Base-by-base conservation (phyloP, 1,284 basidiomycete genomes). In the Boletus calvinii region DNA sequence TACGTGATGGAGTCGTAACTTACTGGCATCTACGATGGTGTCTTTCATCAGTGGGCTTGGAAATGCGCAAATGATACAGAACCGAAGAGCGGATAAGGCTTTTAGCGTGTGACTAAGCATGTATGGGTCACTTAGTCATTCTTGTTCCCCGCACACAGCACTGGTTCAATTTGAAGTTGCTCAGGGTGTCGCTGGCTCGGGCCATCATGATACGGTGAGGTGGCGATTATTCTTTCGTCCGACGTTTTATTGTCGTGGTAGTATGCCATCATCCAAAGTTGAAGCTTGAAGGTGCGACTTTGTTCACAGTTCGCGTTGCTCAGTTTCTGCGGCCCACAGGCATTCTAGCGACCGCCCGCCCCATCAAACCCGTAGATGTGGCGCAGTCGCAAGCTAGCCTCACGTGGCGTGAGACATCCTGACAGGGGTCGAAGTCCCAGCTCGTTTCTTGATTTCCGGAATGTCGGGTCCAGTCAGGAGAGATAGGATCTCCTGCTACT, bases 21-120 rank as follows among this genome's bases (percentile, higher is more conserved):
- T 47, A 67, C 65, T 71, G 6, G 65, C 69, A 45, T 67, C 57
- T 48, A 45, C 46, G 40, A 71, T 30, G 6, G 53, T 52, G 34
- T 66, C 40, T 47, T 67, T 67, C 65, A 67, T 66, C 6, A 20
- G 60, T 35, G 24, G 11, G 18, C 10, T 35, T 17, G 24, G 24
- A 18, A 46, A 37, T 26, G 38, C 9, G 45, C 48, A 31, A 48
- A 20, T 39, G 47, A 47, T 20, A 26, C 10, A 31, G 37, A 40
- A 32, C 22, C 13, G 22, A 45, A 20, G 17, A 43, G n/a, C n/a
- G n/a, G n/a, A n/a, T n/a, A n/a, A n/a, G n/a, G n/a, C n/a, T n/a
- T n/a, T n/a, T n/a, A n/a, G n/a, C n/a, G n/a, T n/a, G 5, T 62
- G 62, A 62, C 57, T 52, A 52, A 61, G 62, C 62, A 45, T 17